Evolutionary conservation across 225 moss, liverwort and hornwort genomes (phyloP).

Genomic region (Climacium dendroides): DNA sequence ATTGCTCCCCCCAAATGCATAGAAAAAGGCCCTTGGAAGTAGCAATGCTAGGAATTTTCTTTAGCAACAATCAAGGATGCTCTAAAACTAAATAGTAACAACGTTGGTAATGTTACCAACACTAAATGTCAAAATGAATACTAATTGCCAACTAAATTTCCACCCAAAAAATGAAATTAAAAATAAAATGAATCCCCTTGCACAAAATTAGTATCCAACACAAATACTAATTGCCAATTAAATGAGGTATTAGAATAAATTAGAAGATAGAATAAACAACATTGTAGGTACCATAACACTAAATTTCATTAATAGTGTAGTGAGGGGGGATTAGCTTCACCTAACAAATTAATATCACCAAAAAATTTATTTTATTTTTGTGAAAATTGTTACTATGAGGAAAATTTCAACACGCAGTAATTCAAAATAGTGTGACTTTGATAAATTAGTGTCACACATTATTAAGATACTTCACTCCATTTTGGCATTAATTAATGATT

Average conservation of each 20-base stretch:
- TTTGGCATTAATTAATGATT: neutral
- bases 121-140: neutral
- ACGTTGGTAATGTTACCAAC: rapidly evolving
- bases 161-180: neutral
- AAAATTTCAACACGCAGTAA: neutral
- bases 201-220: neutral
- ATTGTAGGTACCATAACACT: neutral
- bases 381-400: neutral
- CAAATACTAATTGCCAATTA: neutral
- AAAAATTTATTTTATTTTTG: no score
- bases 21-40: rapidly evolving
- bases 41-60: rapidly evolving
- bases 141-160: neutral
- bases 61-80: neutral
- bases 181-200: neutral
- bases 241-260: neutral
- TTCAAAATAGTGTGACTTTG: neutral
- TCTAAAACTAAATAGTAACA: neutral
- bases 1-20: neutral
- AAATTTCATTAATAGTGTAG: neutral
- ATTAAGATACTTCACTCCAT: neutral
- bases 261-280: neutral
- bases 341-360: neutral
- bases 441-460: neutral
- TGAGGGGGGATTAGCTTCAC: no score